Evolutionary conservation across 768 basidiomycete species (phyloP), one percentile per base, ranked within the genome.

Genomic region (Zangia roseola): DNA sequence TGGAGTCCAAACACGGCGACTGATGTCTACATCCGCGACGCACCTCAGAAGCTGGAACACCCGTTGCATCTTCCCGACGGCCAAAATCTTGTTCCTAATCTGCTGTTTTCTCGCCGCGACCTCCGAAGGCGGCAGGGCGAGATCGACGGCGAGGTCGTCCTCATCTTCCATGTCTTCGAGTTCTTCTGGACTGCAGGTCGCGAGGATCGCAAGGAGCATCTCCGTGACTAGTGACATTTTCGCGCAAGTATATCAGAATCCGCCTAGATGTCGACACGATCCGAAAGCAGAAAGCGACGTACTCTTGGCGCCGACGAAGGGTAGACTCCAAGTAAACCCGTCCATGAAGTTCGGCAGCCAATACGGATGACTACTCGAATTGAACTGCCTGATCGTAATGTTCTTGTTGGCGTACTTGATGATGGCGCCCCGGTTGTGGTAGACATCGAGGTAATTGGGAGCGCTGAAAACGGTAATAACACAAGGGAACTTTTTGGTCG

Each of bases 331-430:
- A 3, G 94, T 97, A 65, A 99, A 98, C 26, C 90, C 94, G 64
- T 98, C 92, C 86, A 97, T 94, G 57, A 97, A 97, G 70, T 97
- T 97, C 0, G 95, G 95, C 26, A 99, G 71, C 92, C 94, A 97
- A 69, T 92, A 97, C 4, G 91, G 91, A 66, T 94, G 91, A 24
- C 83, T 77, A 31, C 75, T 82, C 43, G 78, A 80, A 63, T 87
- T 86, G 60, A 88, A 94, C 69, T 94, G 91, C 55, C 94, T 78
- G 53, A 97, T 97, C 37, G 93, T 97, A 72, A 97, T 94, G 47
- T 90, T 94, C 75, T 94, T 94, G 70, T 94, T 94, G 47, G 89
- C 92, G 61, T 98, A 98, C 70, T 97, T 97, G 71, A 99, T 84
- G 35, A 99, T 86, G 1, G 97, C 97, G 1, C 88, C 97, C 43